Evolutionary conservation across 169 alveolate species (phyloP), one percentile per base, ranked within the genome.

Genomic region (Plasmodium gaboni): DNA sequence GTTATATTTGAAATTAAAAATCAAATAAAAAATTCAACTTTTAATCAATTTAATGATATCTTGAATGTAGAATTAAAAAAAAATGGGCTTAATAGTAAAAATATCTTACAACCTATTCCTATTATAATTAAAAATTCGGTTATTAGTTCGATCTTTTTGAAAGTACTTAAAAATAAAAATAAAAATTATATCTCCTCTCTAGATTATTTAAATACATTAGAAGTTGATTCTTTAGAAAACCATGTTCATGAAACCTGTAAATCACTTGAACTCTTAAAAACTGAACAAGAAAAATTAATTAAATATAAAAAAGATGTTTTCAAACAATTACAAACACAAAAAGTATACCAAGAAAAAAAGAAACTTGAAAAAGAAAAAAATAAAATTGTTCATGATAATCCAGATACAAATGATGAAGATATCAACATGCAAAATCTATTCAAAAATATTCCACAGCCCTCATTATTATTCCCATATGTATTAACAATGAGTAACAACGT

Each of bases 271-370:
- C 15, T 69, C 24, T 61, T 83, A 28, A 70, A 67, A 69, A 57
- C 73, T 19, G 91, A 83, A 69, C 91, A 83, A 44, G 91, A 83
- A 61, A 83, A 83, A 68, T 68, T 83, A 46, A 59, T 70, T 22
- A 83, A 83, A 28, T 83, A 83, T 63, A 83, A 83, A 46, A 83
- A 83, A 61, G 91, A 83, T 44, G 91, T 83, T 24, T 83, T 83
- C 50, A 83, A 83, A 48, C 91, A 83, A 44, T 72, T 83, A 19
- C 91, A 83, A 72, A 53, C 91, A 10, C 91, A 83, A 50, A 83
- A 83, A 69, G 59, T 70, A 24, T 83, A 83, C 9, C 83, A 69
- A 46, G 91, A 83, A 83, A 83, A 83, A 44, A 83, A 69, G 32
- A 67, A 83, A 63, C 51, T 83, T n/a, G 91, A 83, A 48, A 67